A percentile compares a stretch with the other conserved stretches of the same genome.
Conservation (phyloP, 1,284 basidiomycete species). For the Pseudozyma thailandica region DNA sequence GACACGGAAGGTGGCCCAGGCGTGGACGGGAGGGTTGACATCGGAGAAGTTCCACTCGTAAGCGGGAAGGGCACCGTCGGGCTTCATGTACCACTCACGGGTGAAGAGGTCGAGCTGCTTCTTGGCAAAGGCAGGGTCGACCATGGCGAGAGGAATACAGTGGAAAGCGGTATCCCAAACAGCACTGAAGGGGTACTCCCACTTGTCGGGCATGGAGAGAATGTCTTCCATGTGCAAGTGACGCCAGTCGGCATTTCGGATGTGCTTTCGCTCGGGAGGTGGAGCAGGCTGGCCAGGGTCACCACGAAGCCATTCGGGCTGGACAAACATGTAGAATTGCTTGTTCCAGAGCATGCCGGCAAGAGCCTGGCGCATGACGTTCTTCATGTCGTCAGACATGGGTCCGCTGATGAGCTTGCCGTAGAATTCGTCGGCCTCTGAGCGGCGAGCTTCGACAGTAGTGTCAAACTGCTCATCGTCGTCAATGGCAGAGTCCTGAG, state of each 20-base stretch:
- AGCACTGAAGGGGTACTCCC: constrained; percentile 75
- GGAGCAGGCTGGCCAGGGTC: constrained; percentile 94
- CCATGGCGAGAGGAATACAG: constrained; percentile 93
- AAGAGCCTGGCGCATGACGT: constrained; percentile 96
- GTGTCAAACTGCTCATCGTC: constrained; percentile 93
- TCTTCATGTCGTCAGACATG: constrained; percentile 89
- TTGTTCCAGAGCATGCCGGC: constrained; percentile 99
- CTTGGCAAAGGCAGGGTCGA: constrained; percentile 94
- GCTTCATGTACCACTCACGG: constrained; percentile 97
- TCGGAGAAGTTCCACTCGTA: constrained; percentile 99
- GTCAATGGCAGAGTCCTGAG: constrained; percentile 80
- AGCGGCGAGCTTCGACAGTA: constrained; percentile 78
- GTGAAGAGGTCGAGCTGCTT: constrained; percentile 96
- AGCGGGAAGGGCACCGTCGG: constrained; percentile 95
- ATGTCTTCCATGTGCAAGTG: constrained; percentile 96
- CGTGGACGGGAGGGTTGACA: constrained; percentile 96
- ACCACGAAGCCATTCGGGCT: constrained; percentile 93
- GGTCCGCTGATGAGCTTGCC: constrained; percentile 75
- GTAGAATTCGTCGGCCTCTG: constrained; percentile 97
- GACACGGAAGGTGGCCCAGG: constrained; percentile 74
- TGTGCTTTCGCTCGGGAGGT: constrained; percentile 84
- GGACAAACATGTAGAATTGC: constrained; percentile 94
- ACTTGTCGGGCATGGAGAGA: constrained; percentile 99
- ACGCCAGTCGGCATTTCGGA: constrained; percentile 80
- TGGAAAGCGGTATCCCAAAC: constrained; percentile 96